Conservation (phyloP, 176 grass and related monocot genomes). For the Aechmea fasciata region DNA sequence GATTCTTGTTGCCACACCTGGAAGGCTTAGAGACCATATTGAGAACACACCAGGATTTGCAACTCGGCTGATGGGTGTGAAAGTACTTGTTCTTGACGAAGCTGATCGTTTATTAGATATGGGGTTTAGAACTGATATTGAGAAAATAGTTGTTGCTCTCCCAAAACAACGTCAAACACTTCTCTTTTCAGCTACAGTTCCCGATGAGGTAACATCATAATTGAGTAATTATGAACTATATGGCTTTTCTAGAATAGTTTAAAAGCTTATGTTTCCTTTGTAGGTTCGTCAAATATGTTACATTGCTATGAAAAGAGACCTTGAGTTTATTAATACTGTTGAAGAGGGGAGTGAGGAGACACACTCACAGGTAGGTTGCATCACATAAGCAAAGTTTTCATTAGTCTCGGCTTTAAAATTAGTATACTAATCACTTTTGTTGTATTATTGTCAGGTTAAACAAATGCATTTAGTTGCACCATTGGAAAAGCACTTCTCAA, state of each 20-base stretch:
- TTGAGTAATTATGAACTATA: not conserved
- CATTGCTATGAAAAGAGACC: slow-evolving; percentile 90
- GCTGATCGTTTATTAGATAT: slow-evolving; percentile 97
- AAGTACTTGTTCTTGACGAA: slow-evolving; percentile 91
- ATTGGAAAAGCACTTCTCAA: slow-evolving; percentile 79
- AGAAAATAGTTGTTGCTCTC: slow-evolving; percentile 73
- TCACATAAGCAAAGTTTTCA: not conserved
- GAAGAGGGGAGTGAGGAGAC: slow-evolving; percentile 93
- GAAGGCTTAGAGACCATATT: slow-evolving; percentile 90
- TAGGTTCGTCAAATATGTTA: slow-evolving; percentile 97
- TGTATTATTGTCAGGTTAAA: slow-evolving; percentile 59
- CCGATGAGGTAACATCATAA: slow-evolving; percentile 50
- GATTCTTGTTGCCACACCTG: slow-evolving; percentile 90
- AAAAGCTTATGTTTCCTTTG: slow-evolving; percentile 19
- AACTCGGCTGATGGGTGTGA: slow-evolving; percentile 72
- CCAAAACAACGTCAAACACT: slow-evolving; percentile 92
- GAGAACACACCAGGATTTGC: slow-evolving; percentile 96
- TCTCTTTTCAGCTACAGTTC: slow-evolving; percentile 93
- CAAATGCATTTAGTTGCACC: slow-evolving; percentile 88
- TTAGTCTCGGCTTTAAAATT: slow-evolving; percentile 5
- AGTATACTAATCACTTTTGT: slow-evolving; percentile 15
- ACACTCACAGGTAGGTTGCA: slow-evolving; percentile 62
- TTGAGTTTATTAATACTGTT: slow-evolving; percentile 91
- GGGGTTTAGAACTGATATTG: slow-evolving; percentile 90
- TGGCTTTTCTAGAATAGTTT: slow-evolving; percentile 2